A percentile compares a stretch with the other conserved stretches of the same genome.
These are phyloP conservation scores for Macroventuria anomochaeta DNA, from an alignment of 2,329 filamentous ascomycete species.

Conservation along the genomic window DNA sequence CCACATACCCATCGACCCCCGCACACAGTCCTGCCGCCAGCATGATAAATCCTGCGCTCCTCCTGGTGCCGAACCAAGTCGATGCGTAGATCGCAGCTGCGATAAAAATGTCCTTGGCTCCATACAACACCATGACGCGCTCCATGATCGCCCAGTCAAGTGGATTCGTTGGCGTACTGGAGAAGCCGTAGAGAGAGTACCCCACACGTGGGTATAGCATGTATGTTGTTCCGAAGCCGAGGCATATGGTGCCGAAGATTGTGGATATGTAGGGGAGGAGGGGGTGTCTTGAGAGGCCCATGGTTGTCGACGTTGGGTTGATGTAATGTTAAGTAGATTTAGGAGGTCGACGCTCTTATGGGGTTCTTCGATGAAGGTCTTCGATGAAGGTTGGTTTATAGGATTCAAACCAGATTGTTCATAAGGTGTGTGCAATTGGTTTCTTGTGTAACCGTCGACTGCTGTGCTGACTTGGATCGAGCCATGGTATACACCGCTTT, in stretches of 20 bases:
- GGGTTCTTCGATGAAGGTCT: background rate
- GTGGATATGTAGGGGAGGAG: constrained; percentile 21
- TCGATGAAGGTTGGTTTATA: too few relatives aligned
- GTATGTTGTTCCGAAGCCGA: constrained; percentile 52
- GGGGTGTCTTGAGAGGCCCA: background rate
- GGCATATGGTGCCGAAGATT: constrained; percentile 37
- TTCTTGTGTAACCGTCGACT: too few relatives aligned
- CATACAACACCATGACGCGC: constrained; percentile 56
- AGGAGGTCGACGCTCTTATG: background rate
- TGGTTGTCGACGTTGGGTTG: background rate
- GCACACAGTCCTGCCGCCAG: constrained; percentile 53
- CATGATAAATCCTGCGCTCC: constrained; percentile 53
- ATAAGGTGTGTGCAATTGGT: too few relatives aligned
- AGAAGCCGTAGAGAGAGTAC: constrained; percentile 50
- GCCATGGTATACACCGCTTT: constrained; percentile 7
- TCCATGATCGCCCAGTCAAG: constrained; percentile 52
- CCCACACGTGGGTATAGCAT: constrained; percentile 46
- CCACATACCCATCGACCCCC: constrained; percentile 52
- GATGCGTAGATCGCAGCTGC: constrained; percentile 50
- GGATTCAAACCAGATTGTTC: too few relatives aligned
- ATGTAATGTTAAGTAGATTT: too few relatives aligned
- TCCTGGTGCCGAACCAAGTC: constrained; percentile 49
- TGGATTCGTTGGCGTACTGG: constrained; percentile 27
- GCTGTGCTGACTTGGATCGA: too few relatives aligned
- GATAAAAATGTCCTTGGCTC: constrained; percentile 59